These are phyloP conservation scores for Ascodesmis nigricans DNA, from an alignment of 495 filamentous ascomycete genomes.

Conservation along the genomic window DNA sequence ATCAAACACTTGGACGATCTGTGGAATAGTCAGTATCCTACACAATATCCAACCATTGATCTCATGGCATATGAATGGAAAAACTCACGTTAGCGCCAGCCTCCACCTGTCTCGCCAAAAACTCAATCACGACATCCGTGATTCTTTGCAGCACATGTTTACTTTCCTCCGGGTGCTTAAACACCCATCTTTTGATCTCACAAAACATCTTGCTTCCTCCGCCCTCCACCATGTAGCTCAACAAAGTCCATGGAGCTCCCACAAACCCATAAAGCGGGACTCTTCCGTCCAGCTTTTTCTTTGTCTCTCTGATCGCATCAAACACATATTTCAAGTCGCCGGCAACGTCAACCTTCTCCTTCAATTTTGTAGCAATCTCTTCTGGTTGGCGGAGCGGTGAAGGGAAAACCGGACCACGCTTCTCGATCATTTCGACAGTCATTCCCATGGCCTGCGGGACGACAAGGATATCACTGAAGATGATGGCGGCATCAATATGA, in stretches of 20 bases:
- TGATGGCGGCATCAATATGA: constrained; percentile 89
- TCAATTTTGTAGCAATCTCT: constrained; percentile 61
- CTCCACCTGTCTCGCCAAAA: constrained; percentile 73
- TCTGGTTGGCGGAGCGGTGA: constrained; percentile 53
- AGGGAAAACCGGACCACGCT: constrained; percentile 87
- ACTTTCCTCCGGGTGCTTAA: constrained; percentile 60
- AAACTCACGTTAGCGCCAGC: constrained; percentile 56
- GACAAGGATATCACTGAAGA: constrained; percentile 96
- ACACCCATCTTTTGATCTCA: constrained; percentile 85
- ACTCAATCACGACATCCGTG: constrained; percentile 75
- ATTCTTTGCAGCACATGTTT: constrained; percentile 75
- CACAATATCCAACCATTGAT: neutral
- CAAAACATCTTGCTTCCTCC: constrained; percentile 85
- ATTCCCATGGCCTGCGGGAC: constrained; percentile 96
- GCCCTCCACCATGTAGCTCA: constrained; percentile 98
- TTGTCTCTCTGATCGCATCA: constrained; percentile 76
- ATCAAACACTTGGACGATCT: constrained; percentile 94
- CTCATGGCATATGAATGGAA: neutral
- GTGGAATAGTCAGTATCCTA: constrained; percentile 2
- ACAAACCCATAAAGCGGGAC: constrained; percentile 96
- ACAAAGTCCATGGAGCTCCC: constrained; percentile 84
- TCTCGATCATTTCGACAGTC: constrained; percentile 88
- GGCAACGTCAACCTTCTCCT: constrained; percentile 58
- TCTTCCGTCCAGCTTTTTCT: constrained; percentile 52
- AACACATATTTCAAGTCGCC: constrained; percentile 80